Evolutionary conservation across 331 rosid genomes (phyloP).

Genomic region (Pyrus hybrid): DNA sequence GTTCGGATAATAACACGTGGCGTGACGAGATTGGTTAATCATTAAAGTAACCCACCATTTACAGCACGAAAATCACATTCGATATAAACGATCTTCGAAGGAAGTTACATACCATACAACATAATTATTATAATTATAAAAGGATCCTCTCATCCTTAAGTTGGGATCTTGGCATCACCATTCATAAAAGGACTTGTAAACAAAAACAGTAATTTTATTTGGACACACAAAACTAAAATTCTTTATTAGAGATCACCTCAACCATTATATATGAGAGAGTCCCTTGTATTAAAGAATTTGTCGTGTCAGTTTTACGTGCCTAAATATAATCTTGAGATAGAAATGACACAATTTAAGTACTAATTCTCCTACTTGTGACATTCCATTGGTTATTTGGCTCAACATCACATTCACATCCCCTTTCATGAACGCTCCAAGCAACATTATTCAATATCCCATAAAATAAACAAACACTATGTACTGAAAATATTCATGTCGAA

Average conservation of each 20-base stretch:
- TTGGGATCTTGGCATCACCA: background rate
- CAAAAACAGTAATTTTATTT: background rate
- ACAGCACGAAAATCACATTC: background rate
- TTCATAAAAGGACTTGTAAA: too few species aligned
- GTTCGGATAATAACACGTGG: too few species aligned
- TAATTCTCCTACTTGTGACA: background rate
- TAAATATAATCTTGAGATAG: too few species aligned
- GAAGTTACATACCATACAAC: background rate
- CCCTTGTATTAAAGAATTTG: background rate
- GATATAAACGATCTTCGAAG: background rate
- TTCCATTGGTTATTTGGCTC: background rate
- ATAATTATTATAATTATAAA: background rate
- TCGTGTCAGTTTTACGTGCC: background rate
- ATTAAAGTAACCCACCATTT: accelerated
- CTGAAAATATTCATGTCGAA: background rate
- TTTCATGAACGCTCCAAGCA: background rate
- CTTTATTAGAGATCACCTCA: too few species aligned
- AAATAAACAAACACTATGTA: background rate
- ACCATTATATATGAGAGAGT: background rate
- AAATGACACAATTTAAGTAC: too few species aligned
- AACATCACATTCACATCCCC: background rate
- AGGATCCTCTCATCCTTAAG: background rate
- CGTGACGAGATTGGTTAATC: too few species aligned
- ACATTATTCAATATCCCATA: background rate
- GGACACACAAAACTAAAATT: too few species aligned